These are phyloP conservation scores for Hypoxylon sp. DNA, from an alignment of 2,329 filamentous ascomycete genomes.

Conservation along the genomic window DNA sequence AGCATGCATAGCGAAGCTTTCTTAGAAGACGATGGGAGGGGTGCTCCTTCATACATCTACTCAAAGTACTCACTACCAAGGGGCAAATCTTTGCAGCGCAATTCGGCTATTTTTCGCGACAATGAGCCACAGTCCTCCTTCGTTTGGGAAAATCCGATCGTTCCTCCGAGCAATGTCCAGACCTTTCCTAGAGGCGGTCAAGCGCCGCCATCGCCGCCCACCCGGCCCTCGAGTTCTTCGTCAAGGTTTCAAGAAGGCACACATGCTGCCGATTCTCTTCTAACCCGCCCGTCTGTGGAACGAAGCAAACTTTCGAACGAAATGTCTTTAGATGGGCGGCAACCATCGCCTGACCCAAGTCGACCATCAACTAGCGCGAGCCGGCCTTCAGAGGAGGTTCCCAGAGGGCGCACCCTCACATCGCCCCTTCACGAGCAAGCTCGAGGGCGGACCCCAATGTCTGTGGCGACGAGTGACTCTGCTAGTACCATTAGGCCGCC, in stretches of 20 bases:
- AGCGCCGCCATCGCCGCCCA: conserved; percentile 73
- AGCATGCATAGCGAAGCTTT: conserved; percentile 80
- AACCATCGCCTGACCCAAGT: conserved; percentile 61
- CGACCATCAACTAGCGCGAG: conserved; percentile 61
- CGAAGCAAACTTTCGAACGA: conserved; percentile 65
- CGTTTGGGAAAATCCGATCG: conserved; percentile 71
- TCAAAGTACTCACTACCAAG: conserved; percentile 87
- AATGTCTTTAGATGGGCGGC: conserved; percentile 56
- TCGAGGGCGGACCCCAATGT: conserved; percentile 61
- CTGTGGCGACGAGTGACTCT: conserved; percentile 66
- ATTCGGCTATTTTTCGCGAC: conserved; percentile 71
- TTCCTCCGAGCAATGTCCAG: conserved; percentile 59
- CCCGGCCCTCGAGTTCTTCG: conserved; percentile 70
- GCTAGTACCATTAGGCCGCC: conserved; percentile 66
- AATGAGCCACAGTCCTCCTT: conserved; percentile 66
- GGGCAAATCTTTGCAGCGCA: conserved; percentile 81
- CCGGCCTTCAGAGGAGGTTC: conserved; percentile 63
- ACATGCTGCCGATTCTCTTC: conserved; percentile 56
- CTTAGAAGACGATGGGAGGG: conserved; percentile 65
- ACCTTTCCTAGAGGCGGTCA: conserved; percentile 58
- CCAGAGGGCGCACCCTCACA: conserved; percentile 61
- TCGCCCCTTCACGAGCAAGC: conserved; percentile 57
- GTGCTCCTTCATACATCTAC: conserved; percentile 84
- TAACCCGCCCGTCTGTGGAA: conserved; percentile 64
- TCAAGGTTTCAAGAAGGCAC: conserved; percentile 53